These are phyloP conservation scores for Populus hybrid DNA, from an alignment of 441 rosid species.

Conservation along the genomic window DNA sequence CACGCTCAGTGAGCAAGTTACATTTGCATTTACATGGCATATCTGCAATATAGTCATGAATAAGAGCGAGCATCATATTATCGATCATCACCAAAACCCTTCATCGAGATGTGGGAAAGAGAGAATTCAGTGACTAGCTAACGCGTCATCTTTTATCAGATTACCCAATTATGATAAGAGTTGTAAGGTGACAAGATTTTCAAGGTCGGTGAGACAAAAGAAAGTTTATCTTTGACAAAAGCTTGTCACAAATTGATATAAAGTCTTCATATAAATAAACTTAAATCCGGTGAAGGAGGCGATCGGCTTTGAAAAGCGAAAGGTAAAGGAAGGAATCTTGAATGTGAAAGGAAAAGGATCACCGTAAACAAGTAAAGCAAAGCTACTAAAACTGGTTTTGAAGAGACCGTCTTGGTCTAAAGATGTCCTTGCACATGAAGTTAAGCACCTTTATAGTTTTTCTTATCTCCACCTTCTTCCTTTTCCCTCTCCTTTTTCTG, in stretches of 20 bases:
- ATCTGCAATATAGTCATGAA: no score
- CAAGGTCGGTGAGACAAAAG: constrained; percentile 29
- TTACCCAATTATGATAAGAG: not conserved
- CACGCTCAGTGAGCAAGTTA: no score
- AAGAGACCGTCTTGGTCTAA: constrained; percentile 9
- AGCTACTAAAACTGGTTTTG: not conserved
- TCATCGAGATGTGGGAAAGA: constrained; percentile 20
- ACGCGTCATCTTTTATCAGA: constrained; percentile 8
- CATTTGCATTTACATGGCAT: no score
- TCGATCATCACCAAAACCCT: not conserved
- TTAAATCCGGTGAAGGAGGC: constrained; percentile 5
- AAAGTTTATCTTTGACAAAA: constrained; percentile 29
- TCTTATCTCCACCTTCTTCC: not conserved
- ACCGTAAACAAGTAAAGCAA: constrained; percentile 13
- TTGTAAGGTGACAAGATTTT: not conserved
- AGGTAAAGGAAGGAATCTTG: constrained; percentile 28
- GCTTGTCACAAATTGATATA: constrained; percentile 5
- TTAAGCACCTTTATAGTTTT: constrained; percentile 27
- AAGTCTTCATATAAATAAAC: not conserved
- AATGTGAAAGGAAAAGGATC: constrained; percentile 8
- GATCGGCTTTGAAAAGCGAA: constrained; percentile 30
- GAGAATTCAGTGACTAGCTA: not conserved
- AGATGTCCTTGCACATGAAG: constrained; percentile 31
- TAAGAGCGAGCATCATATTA: no score
- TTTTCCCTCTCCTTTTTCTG: not conserved